A percentile compares a stretch with the other conserved stretches of the same genome.
These are phyloP conservation scores for Tricholoma hemisulphureum DNA, from an alignment of 768 basidiomycete genomes.

Conservation along the genomic window DNA sequence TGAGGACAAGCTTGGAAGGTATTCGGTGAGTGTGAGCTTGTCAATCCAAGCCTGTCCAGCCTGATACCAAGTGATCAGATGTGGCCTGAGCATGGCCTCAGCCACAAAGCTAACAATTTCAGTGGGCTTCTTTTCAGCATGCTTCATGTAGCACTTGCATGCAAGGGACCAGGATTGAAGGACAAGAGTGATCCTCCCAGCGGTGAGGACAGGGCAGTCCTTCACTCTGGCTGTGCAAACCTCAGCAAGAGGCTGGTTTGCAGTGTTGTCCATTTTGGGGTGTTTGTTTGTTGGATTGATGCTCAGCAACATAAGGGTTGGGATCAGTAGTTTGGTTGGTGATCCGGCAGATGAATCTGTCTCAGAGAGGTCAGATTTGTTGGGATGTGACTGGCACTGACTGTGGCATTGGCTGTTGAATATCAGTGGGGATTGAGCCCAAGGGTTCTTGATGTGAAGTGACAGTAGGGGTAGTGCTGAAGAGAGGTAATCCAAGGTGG, in stretches of 20 bases:
- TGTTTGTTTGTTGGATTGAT: not conserved
- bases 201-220: conserved; percentile 19
- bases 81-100: conserved; percentile 16
- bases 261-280: not conserved
- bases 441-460: not conserved
- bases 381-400: not conserved
- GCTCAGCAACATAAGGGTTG: not conserved
- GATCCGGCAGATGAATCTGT: not conserved
- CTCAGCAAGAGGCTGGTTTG: conserved; percentile 6
- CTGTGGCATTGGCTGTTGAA: not conserved
- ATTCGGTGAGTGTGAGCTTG: conserved; percentile 10
- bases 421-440: not conserved
- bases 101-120: conserved; percentile 16
- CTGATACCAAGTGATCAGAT: conserved; percentile 16
- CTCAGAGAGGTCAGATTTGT: not conserved
- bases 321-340: not conserved
- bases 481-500: not conserved
- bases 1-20: conserved; percentile 9
- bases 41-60: conserved; percentile 12
- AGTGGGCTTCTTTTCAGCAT: conserved; percentile 6
- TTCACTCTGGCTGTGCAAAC: conserved; percentile 11
- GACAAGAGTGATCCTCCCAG: conserved; percentile 10
- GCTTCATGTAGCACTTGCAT: conserved; percentile 13
- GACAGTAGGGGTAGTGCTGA: not conserved
- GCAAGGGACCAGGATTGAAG: conserved; percentile 15